These are phyloP conservation scores for Ganoderma boninense DNA, from an alignment of 1,284 basidiomycete species.

Conservation along the genomic window DNA sequence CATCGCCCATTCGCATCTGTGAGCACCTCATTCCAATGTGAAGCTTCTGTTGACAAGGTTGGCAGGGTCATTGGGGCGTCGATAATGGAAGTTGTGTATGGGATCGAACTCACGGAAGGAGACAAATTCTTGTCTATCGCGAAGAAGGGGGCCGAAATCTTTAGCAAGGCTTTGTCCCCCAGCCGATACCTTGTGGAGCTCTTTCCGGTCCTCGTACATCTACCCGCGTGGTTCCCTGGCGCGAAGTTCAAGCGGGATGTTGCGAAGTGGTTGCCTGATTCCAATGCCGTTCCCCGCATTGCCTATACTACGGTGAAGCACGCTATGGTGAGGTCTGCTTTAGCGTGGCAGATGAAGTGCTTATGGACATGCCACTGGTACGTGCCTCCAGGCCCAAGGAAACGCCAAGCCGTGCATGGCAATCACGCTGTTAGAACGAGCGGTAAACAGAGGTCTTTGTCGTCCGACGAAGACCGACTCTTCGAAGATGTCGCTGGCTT, in stretches of 20 bases:
- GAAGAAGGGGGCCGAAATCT: not conserved
- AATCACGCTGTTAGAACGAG: not conserved
- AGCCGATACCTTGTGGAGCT: not conserved
- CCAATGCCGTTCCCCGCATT: not conserved
- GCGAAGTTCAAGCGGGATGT: not conserved
- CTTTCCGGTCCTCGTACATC: not conserved
- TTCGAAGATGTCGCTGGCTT: not conserved
- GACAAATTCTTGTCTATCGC: not conserved
- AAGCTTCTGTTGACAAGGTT: not conserved
- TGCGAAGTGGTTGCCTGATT: not conserved
- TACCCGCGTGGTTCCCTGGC: not conserved
- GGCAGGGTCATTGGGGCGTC: not conserved
- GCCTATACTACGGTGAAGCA: not conserved
- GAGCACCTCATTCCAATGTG: not conserved
- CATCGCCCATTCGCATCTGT: not conserved
- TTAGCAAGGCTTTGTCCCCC: not conserved
- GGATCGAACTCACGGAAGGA: not conserved
- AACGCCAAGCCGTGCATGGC: not conserved
- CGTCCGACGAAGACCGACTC: not conserved
- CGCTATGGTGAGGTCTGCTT: not conserved
- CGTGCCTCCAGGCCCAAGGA: not conserved
- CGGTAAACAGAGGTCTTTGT: not conserved
- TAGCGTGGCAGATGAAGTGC: not conserved
- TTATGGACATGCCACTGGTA: not conserved
- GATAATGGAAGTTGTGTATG: constrained; percentile 3